Evolutionary conservation across 2,329 filamentous ascomycete genomes (phyloP).

Genomic region (Chalaropsis ovoidea): DNA sequence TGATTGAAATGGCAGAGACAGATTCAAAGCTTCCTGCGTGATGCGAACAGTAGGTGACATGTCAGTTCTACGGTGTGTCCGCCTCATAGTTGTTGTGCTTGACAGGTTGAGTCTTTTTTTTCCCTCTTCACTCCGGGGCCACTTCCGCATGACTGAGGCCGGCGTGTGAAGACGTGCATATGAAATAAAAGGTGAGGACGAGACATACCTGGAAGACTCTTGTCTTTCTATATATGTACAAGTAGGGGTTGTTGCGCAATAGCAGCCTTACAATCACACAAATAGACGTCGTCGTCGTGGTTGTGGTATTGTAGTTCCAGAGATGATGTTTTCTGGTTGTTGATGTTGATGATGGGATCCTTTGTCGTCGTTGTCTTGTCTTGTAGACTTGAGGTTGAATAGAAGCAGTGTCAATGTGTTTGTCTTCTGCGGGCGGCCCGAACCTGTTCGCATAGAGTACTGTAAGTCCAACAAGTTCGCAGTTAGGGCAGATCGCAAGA

Average conservation of each 20-base stretch:
- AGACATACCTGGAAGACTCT: background rate
- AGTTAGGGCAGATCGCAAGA: constrained; percentile 26
- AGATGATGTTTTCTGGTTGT: background rate
- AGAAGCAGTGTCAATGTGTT: constrained; percentile 2
- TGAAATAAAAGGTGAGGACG: background rate
- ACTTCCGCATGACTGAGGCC: background rate
- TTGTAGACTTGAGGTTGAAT: background rate
- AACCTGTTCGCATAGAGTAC: constrained; percentile 36
- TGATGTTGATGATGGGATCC: background rate
- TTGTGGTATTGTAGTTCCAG: background rate
- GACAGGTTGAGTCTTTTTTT: constrained; percentile 1
- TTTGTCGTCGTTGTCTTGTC: background rate
- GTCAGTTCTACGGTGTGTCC: constrained; percentile 7
- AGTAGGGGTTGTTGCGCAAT: background rate
- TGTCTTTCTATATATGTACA: constrained; percentile 3
- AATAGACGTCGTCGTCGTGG: background rate
- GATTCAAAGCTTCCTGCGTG: background rate
- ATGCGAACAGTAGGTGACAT: background rate
- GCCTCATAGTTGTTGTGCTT: background rate
- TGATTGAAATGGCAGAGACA: constrained; percentile 1
- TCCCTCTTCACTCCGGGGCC: background rate
- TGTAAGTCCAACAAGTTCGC: constrained; percentile 29
- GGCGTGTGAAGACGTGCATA: background rate
- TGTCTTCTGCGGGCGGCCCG: constrained; percentile 36
- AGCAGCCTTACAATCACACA: background rate